Evolutionary conservation across 352 stramenopile species (phyloP).

Genomic region (Thraustochytrium striatum): DNA sequence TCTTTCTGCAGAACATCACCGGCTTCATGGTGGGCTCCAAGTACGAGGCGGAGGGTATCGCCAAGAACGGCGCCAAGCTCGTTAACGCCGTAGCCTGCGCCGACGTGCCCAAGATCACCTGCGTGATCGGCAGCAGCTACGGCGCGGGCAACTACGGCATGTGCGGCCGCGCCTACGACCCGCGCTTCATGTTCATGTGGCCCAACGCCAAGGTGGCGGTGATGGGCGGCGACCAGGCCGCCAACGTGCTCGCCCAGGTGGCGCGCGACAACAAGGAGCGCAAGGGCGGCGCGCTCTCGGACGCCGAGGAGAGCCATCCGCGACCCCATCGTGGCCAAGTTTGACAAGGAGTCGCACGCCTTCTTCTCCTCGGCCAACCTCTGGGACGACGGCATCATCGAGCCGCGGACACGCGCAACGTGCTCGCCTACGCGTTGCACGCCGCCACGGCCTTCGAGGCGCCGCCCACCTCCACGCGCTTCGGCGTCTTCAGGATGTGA

Average conservation of each 20-base stretch:
- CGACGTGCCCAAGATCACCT: slow-evolving; percentile 93
- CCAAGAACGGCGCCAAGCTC: slow-evolving; percentile 92
- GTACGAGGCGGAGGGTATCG: slow-evolving; percentile 92
- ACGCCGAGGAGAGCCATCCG: slow-evolving; percentile 87
- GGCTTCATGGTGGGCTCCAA: slow-evolving; percentile 96
- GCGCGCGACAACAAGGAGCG: slow-evolving; percentile 51
- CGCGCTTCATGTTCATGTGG: slow-evolving; percentile 97
- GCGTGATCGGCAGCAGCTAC: slow-evolving; percentile 93
- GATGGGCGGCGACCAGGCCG: slow-evolving; percentile 95
- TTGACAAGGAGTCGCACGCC: slow-evolving; percentile 83
- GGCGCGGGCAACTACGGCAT: slow-evolving; percentile 95
- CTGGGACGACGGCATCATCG: slow-evolving; percentile 98
- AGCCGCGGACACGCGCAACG: slow-evolving; percentile 86
- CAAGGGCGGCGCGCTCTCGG: slow-evolving; percentile 65
- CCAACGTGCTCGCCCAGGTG: slow-evolving; percentile 89
- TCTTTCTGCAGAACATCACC: slow-evolving; percentile 98
- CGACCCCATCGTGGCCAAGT: slow-evolving; percentile 90
- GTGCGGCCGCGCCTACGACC: slow-evolving; percentile 91
- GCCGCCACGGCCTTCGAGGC: slow-evolving; percentile 59
- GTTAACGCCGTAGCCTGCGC: slow-evolving; percentile 88
- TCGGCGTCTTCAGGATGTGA: slow-evolving; percentile 93
- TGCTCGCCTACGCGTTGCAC: slow-evolving; percentile 70
- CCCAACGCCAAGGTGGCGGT: slow-evolving; percentile 91
- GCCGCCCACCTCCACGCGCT: slow-evolving; percentile 74
- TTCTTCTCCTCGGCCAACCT: slow-evolving; percentile 92